Evolutionary conservation across 106 monocot genomes (phyloP), one percentile per base, ranked within the genome.

Genomic region (Dendrobium officinale): DNA sequence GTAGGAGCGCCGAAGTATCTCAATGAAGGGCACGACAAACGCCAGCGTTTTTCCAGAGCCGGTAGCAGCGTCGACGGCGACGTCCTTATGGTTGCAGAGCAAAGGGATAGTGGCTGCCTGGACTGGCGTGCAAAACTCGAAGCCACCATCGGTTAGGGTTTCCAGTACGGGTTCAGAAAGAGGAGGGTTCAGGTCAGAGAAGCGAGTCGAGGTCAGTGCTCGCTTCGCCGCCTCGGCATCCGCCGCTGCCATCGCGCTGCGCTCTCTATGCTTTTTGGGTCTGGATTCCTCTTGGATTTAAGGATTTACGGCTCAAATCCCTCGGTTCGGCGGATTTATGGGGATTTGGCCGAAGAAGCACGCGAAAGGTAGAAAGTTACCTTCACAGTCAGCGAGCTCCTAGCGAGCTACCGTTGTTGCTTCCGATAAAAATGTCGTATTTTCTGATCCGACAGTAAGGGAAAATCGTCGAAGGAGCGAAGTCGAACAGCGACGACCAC

Each of bases 21-120:
- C 93, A 47, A 89, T 91, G 47, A 93, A 81, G 9, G 98, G 95
- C 17, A 95, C 67, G 42, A 95, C 87, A 72, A 99, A 99, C 4
- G 98, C 88, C 9, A 99, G 87, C 55, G 98, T 99, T 80, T 99
- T 99, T 9, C 92, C 98, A 9, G 95, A 99, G 0, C 98, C 97
- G 15, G 98, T 98, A 75, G 94, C 90, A 72, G 98, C 98, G 77
- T 98, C 98, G 37, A 98, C 95, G 77, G 92, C 88, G 24, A 98
- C 98, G 79, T 98, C 98, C 81, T 95, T 95, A 89, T 89, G 80
- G 74, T 67, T 56, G 80, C 86, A 80, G 15, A 98, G 89, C 66
- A 91, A 76, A 16, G 94, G 98, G 67, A 98, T 95, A 19, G 94
- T 84, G 9, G 86, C 86, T 47, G 89, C 94, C 82, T 98, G 97